Evolutionary conservation across 73 alveolate species (phyloP), one percentile per base, ranked within the genome.

Genomic region (Chromera velia): DNA sequence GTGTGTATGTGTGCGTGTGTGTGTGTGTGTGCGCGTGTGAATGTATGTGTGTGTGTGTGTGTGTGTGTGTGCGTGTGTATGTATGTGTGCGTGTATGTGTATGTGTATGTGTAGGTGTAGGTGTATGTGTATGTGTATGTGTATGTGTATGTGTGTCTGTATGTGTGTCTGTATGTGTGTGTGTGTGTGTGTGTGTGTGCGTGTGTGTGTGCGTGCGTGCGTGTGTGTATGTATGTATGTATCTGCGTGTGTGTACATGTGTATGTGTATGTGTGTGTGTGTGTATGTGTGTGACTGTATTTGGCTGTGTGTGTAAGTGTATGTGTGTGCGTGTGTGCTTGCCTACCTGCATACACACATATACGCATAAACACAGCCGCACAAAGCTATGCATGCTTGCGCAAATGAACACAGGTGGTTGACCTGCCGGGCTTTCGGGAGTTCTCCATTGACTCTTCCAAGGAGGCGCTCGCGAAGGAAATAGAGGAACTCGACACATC

Each of bases 371-470:
- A n/a, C n/a, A n/a, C n/a, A n/a, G n/a, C n/a, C n/a, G n/a, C n/a
- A n/a, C n/a, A n/a, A n/a, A n/a, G n/a, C n/a, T n/a, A n/a, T n/a
- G n/a, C n/a, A n/a, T n/a, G n/a, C n/a, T n/a, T n/a, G n/a, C n/a
- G n/a, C n/a, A n/a, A n/a, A n/a, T n/a, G n/a, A n/a, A n/a, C n/a
- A n/a, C n/a, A n/a, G n/a, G 68, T 78, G 24, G 85, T 78, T 6
- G 85, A 78, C 72, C 73, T 78, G 70, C 85, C 85, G n/a, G 85
- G 85, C 28, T 78, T 78, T 32, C 78, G 85, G 29, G 85, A 78
- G 73, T 78, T 78, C 34, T 77, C 85, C 17, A 28, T 78, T 45
- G 85, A 78, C 33, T 31, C 19, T 26, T 28, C 73, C 78, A 78
- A 78, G 73, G 77, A 78, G 73, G 85, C 67, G 65, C 85, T 78